Evolutionary conservation across 192 early-diverging fungal genomes (phyloP).

Genomic region (Backusella circina): DNA sequence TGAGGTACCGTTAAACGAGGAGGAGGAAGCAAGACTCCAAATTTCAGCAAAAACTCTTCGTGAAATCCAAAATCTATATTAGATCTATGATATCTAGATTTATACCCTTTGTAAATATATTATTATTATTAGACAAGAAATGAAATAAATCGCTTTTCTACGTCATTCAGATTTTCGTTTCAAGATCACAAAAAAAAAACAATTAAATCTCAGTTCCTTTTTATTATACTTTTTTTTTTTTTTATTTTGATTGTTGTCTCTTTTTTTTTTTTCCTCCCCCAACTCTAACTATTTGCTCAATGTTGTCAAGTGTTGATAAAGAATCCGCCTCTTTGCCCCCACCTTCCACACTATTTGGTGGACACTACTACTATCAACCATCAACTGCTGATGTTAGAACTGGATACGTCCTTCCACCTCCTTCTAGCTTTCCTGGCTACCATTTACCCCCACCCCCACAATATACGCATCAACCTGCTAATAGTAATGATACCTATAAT

Average conservation of each 20-base stretch:
- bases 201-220: conserved; percentile 3
- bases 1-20: conserved; percentile 41
- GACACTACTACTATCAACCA: not conserved
- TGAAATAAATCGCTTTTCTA: not conserved
- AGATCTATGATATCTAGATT: not conserved
- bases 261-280: not conserved
- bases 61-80: conserved; percentile 21
- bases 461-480: not conserved
- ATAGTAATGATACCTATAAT: not conserved
- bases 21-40: conserved; percentile 45
- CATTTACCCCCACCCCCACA: conserved; percentile 5
- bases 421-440: conserved; percentile 13
- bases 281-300: not conserved
- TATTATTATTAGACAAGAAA: not conserved
- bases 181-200: not conserved
- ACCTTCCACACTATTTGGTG: conserved; percentile 9
- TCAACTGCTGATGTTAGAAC: not conserved
- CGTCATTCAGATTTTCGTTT: not conserved
- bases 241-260: conserved; percentile 11
- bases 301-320: not conserved
- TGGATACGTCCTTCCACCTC: conserved; percentile 16
- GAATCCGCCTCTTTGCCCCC: conserved; percentile 1
- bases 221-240: not conserved
- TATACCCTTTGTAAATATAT: not conserved
- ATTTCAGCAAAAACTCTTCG: conserved; percentile 50